These are phyloP conservation scores for Yarrowia osloensis DNA, from an alignment of 805 yeast species.

Conservation along the genomic window DNA sequence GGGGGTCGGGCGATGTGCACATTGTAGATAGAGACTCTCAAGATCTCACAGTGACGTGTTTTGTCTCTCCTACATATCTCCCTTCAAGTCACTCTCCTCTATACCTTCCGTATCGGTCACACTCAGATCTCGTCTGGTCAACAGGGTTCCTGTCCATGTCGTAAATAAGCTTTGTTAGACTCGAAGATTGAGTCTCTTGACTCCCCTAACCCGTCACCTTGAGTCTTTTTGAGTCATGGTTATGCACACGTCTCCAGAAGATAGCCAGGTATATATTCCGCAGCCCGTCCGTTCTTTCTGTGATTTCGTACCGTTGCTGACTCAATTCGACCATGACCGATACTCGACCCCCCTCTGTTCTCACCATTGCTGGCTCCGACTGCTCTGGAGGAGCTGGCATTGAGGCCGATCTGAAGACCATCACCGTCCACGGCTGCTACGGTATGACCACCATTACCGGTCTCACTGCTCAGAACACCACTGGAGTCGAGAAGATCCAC, in stretches of 20 bases:
- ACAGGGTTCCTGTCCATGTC: background rate
- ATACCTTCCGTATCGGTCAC: too few species aligned
- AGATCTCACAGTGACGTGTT: too few species aligned
- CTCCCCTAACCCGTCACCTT: constrained; percentile 20
- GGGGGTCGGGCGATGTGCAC: too few species aligned
- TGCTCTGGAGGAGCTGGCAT: constrained; percentile 91
- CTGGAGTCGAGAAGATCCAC: constrained; percentile 46
- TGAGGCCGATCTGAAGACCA: constrained; percentile 83
- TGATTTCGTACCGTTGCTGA: background rate
- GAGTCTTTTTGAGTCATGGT: constrained; percentile 31
- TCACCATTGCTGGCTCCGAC: constrained; percentile 61
- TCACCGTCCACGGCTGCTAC: constrained; percentile 71
- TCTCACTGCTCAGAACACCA: constrained; percentile 74
- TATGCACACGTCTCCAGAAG: constrained; percentile 11
- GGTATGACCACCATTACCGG: constrained; percentile 79
- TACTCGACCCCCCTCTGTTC: constrained; percentile 17
- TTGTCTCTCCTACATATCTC: too few species aligned
- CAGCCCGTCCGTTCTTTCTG: background rate
- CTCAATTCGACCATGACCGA: constrained; percentile 17
- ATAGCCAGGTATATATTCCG: constrained; percentile 6
- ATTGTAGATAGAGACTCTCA: too few species aligned
- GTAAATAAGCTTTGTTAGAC: background rate
- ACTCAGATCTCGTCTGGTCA: background rate
- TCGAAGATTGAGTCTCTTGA: constrained; percentile 9
- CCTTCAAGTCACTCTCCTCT: background rate